These are phyloP conservation scores for Starmerella floricola DNA, from an alignment of 805 yeast species.

Conservation along the genomic window DNA sequence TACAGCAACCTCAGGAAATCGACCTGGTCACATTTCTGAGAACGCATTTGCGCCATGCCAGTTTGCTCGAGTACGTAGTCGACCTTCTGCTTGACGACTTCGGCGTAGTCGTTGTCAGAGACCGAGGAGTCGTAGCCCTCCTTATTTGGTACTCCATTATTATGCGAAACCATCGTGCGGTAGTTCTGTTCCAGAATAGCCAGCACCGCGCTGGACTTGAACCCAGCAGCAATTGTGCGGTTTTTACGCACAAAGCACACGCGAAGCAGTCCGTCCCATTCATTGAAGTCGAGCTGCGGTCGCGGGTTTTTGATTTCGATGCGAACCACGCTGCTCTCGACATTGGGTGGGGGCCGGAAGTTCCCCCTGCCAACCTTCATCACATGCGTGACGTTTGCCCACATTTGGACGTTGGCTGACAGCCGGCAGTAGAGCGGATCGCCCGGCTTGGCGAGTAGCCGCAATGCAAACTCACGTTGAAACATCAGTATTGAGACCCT, in stretches of 20 bases:
- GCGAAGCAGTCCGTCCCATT: constrained; percentile 93
- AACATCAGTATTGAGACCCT: constrained; percentile 92
- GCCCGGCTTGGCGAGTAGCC: constrained; percentile 93
- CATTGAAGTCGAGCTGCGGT: constrained; percentile 86
- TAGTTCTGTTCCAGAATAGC: constrained; percentile 81
- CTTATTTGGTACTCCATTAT: constrained; percentile 31
- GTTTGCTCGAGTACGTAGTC: constrained; percentile 66
- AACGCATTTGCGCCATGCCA: constrained; percentile 70
- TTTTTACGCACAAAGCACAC: constrained; percentile 88
- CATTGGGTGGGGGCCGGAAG: constrained; percentile 97
- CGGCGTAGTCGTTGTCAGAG: constrained; percentile 28
- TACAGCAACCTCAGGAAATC: constrained; percentile 72
- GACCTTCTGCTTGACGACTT: constrained; percentile 57
- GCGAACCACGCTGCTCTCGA: constrained; percentile 90
- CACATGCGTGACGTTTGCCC: constrained; percentile 97
- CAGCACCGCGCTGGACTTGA: constrained; percentile 67
- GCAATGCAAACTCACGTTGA: constrained; percentile 91
- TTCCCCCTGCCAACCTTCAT: constrained; percentile 97
- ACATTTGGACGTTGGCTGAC: constrained; percentile 96
- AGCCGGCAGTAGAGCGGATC: constrained; percentile 83
- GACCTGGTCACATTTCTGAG: constrained; percentile 89
- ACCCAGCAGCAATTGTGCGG: constrained; percentile 83
- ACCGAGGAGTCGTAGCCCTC: constrained; percentile 34
- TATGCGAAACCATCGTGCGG: constrained; percentile 54
- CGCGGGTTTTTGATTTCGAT: constrained; percentile 85